Base-by-base conservation (phyloP, 352 stramenopile genomes). In the Pythium pyrilobum region DNA sequence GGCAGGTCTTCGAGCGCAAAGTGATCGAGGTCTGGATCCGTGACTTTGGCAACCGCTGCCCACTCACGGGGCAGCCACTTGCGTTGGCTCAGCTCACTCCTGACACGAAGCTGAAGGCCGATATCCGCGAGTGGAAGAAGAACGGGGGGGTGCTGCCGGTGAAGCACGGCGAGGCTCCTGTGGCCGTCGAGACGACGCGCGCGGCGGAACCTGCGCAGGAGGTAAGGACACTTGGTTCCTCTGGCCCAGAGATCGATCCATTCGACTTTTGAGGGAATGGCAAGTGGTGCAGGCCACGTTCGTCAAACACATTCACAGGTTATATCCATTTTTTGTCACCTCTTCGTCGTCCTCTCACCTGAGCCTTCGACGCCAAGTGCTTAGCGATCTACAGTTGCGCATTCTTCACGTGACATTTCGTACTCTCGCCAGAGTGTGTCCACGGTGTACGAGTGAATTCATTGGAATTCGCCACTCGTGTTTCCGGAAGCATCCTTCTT, bases 21-120 rank as follows among this genome's bases (percentile, higher is more conserved):
- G 77, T 91, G 18, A 81, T 94, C 42, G 77, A 94, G 47, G 72
- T 72, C 12, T 92, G 83, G 81, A 87, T 91, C 31, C 73, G 74
- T 24, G 78, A 92, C 55, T 93, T 91, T 59, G 83, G 81, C 39
- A 91, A 91, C 40, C 77, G 81, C 18, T 94, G 81, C 36, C 83
- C 81, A 25, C 54, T 92, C 21, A 89, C 79, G 2, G 79, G 77
- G 4, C 69, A 93, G 58, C 80, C 82, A 15, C 71, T 93, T 1
- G 74, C 67, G 13, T 49, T 76, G 21, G 53, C 61, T 15, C 67
- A 93, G 45, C 52, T 93, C 8, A 52, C 59, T 25, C 58, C 52
- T 11, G 81, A 91, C 31, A 61, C 74, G 7, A 75, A 77, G 21
- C 66, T 93, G 18, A 74, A 75, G 45, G 57, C 66, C 6, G 66